Conservation (phyloP, 352 stramenopile genomes). For the Pythium sukuiense region DNA sequence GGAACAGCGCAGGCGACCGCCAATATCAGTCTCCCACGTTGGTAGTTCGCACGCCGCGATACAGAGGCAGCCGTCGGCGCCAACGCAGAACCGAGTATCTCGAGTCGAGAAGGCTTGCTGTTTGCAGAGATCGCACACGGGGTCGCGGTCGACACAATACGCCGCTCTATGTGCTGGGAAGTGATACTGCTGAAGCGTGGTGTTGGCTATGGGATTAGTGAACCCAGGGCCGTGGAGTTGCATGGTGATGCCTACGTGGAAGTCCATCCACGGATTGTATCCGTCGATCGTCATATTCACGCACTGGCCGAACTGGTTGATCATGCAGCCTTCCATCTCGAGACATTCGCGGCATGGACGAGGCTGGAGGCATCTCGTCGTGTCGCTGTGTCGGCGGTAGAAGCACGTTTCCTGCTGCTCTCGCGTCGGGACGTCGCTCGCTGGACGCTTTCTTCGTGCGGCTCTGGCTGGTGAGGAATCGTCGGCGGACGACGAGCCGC, state of each 20-base stretch:
- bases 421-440: background rate
- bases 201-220: background rate
- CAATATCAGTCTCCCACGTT: background rate
- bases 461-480: background rate
- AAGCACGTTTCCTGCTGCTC: background rate
- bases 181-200: background rate
- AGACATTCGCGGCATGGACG: background rate
- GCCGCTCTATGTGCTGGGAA: background rate
- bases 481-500: background rate
- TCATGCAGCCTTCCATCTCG: conserved; percentile 4
- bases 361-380: background rate
- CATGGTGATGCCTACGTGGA: background rate
- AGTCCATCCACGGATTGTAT: conserved; percentile 5
- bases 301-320: conserved; percentile 13
- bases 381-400: background rate
- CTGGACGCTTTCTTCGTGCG: background rate
- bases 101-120: background rate
- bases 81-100: background rate
- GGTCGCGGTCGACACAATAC: background rate
- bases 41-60: background rate
- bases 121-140: background rate
- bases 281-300: conserved; percentile 8
- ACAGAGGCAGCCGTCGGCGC: background rate
- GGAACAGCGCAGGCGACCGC: background rate
- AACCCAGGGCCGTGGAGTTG: conserved; percentile 10